Conservation (phyloP, 768 basidiomycete species). For the Suillus decipiens region DNA sequence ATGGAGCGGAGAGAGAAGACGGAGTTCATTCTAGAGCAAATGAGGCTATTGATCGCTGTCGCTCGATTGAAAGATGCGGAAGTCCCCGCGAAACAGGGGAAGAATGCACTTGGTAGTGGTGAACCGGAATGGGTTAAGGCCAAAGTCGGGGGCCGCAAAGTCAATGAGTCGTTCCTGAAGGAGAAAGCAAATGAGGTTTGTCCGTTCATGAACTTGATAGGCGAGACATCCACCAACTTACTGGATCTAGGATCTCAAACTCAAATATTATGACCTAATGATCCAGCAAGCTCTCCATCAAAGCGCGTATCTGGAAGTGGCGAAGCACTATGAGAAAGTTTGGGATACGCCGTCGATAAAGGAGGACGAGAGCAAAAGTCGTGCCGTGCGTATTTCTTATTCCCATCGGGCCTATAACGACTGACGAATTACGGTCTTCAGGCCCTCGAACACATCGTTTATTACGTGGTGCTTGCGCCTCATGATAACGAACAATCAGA, state of each 20-base stretch:
- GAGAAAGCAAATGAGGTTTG: slow-evolving; percentile 85
- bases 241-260: slow-evolving; percentile 80
- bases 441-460: slow-evolving; percentile 94
- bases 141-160: slow-evolving; percentile 87
- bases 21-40: slow-evolving; percentile 97
- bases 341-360: slow-evolving; percentile 98
- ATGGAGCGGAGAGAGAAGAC: slow-evolving; percentile 99
- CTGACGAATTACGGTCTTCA: slow-evolving; percentile 31
- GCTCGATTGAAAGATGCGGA: slow-evolving; percentile 77
- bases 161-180: slow-evolving; percentile 91
- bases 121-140: slow-evolving; percentile 94
- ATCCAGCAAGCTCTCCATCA: slow-evolving; percentile 90
- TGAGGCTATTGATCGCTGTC: slow-evolving; percentile 82
- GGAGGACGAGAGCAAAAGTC: slow-evolving; percentile 74
- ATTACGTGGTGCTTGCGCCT: slow-evolving; percentile 90
- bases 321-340: slow-evolving; percentile 93
- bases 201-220: slow-evolving; percentile 13
- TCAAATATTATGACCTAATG: slow-evolving; percentile 96
- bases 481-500: slow-evolving; percentile 98
- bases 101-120: slow-evolving; percentile 62
- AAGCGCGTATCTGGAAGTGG: slow-evolving; percentile 86
- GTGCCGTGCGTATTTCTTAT: slow-evolving; percentile 48
- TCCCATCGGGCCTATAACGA: slow-evolving; percentile 10
- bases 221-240: background rate
- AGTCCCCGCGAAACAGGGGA: slow-evolving; percentile 53